A percentile compares a stretch with the other conserved stretches of the same genome.
These are phyloP conservation scores for Turritis glabra DNA, from an alignment of 345 rosid genomes.

Conservation along the genomic window DNA sequence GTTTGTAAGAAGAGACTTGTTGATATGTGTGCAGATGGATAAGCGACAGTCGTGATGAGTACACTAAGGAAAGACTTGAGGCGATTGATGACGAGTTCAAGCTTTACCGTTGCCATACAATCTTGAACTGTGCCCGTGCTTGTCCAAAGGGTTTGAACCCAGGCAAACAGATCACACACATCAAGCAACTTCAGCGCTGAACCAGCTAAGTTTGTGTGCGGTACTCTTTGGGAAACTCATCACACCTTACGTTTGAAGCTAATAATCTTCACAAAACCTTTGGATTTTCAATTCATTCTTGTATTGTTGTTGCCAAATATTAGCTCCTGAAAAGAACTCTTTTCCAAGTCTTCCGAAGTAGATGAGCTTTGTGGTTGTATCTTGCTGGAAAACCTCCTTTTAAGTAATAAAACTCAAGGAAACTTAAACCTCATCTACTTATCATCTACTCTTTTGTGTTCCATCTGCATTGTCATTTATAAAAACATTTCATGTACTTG, in stretches of 20 bases:
- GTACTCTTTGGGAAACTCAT: background rate
- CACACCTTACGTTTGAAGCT: constrained; percentile 16
- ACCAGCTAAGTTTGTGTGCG: background rate
- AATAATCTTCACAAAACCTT: constrained; percentile 28
- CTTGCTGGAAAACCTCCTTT: constrained; percentile 15
- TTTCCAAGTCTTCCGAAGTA: constrained; percentile 26
- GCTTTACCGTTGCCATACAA: constrained; percentile 98
- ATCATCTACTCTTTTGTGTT: constrained; percentile 28
- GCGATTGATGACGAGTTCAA: constrained; percentile 91
- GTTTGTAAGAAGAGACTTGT: constrained; percentile 16
- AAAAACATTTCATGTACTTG: constrained; percentile 19
- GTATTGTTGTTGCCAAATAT: constrained; percentile 31
- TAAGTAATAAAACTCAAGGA: constrained; percentile 23
- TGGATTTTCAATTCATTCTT: constrained; percentile 7
- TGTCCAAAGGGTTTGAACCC: constrained; percentile 99
- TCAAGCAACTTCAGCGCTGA: constrained; percentile 70
- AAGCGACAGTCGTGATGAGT: constrained; percentile 97
- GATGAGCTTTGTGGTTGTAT: constrained; percentile 34
- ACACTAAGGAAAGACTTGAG: constrained; percentile 77
- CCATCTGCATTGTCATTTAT: constrained; percentile 16
- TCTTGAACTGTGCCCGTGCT: constrained; percentile 95
- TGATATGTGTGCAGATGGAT: constrained; percentile 79
- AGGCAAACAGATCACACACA: constrained; percentile 80
- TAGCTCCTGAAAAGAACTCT: background rate
- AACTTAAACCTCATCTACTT: constrained; percentile 29